These are phyloP conservation scores for Nigrospora sphaerica DNA, from an alignment of 2,329 filamentous ascomycete species.

Conservation along the genomic window DNA sequence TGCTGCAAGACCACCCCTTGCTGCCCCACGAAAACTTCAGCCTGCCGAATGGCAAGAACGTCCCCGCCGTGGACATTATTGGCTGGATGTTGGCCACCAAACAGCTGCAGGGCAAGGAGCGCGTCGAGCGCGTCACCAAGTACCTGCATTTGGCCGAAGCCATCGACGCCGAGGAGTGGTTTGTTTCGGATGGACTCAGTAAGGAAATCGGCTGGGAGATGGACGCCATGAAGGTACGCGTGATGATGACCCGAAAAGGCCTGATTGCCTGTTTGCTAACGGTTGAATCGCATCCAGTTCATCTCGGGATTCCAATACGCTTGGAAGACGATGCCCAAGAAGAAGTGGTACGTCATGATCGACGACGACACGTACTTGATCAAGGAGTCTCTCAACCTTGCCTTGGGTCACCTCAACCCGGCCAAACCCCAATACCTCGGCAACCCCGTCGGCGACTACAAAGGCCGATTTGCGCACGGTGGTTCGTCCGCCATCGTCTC, in stretches of 20 bases:
- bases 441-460: conserved; percentile 50
- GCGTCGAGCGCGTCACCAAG: conserved; percentile 21
- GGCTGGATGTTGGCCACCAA: conserved; percentile 23
- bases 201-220: conserved; percentile 25
- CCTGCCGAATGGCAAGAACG: conserved; percentile 16
- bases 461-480: conserved; percentile 48
- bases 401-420: conserved; percentile 43
- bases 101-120: conserved; percentile 16
- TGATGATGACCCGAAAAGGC: too few species aligned
- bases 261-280: too few species aligned
- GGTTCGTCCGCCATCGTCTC: conserved; percentile 49
- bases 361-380: conserved; percentile 53
- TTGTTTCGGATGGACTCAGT: conserved; percentile 21
- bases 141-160: conserved; percentile 22
- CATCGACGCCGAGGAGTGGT: conserved; percentile 23
- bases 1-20: conserved; percentile 44
- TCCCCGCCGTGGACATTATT: conserved; percentile 22
- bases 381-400: conserved; percentile 36
- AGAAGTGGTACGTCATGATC: conserved; percentile 52
- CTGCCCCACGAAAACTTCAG: conserved; percentile 14
- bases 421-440: conserved; percentile 42
- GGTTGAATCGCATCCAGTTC: conserved; percentile 29
- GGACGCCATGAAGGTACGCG: conserved; percentile 27
- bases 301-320: conserved; percentile 46
- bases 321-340: conserved; percentile 40